Evolutionary conservation across 163 green algal species (phyloP), one percentile per base, ranked within the genome.

Genomic region (Scenedesmus sp.): DNA sequence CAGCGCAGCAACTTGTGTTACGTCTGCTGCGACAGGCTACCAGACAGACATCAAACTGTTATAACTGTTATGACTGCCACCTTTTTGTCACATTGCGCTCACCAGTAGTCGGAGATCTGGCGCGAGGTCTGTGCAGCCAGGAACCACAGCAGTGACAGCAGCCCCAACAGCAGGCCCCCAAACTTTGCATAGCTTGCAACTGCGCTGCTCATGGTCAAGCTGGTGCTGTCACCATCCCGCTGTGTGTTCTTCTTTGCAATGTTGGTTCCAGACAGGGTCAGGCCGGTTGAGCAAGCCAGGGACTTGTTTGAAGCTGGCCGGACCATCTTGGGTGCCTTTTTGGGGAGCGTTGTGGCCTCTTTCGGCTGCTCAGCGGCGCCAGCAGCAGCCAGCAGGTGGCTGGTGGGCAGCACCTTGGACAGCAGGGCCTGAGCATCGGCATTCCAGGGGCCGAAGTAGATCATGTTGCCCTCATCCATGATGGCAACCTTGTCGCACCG

Each of bases 21-120:
- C 54, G 10, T 20, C 10, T 46, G 7, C 13, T 6, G 26, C 6
- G 6, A 57, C 12, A 9, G 12, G 9, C 12, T 12, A 70, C 9
- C n/a, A n/a, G n/a, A n/a, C n/a, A n/a, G n/a, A n/a, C n/a, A n/a
- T n/a, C n/a, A n/a, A n/a, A n/a, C n/a, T n/a, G n/a, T n/a, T n/a
- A n/a, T n/a, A n/a, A n/a, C n/a, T n/a, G n/a, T n/a, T n/a, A n/a
- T n/a, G n/a, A n/a, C n/a, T n/a, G n/a, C n/a, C n/a, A n/a, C n/a
- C n/a, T n/a, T n/a, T n/a, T n/a, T n/a, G n/a, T n/a, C n/a, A n/a
- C n/a, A n/a, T n/a, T 18, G 62, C 55, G 23, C 87, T 76, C 10
- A 91, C 94, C 94, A 97, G 92, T 94, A 95, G 76, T 97, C 93
- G 56, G 91, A 92, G 60, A 96, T 92, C 94, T 97, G 95, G 90